Evolutionary conservation across 352 stramenopile genomes (phyloP).

Genomic region (Phytophthora nicotianae): DNA sequence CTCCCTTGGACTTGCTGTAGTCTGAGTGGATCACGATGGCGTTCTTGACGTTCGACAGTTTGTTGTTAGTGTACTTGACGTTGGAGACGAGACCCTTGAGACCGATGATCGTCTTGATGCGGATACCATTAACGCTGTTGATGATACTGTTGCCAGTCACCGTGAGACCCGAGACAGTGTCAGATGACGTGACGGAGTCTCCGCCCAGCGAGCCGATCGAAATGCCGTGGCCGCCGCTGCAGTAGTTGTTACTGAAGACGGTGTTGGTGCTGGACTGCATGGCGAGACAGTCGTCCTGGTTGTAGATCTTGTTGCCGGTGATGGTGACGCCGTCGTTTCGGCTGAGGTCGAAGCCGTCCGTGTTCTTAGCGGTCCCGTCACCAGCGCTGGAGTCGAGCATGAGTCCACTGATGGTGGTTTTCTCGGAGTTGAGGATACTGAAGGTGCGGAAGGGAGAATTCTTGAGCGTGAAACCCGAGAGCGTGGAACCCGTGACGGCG

Average conservation of each 20-base stretch:
- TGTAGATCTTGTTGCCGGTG: constrained; percentile 22
- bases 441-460: constrained; percentile 31
- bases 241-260: constrained; percentile 21
- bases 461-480: constrained; percentile 41
- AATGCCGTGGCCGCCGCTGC: constrained; percentile 23
- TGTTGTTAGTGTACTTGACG: constrained; percentile 28
- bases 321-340: constrained; percentile 15
- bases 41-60: constrained; percentile 20
- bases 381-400: constrained; percentile 10
- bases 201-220: constrained; percentile 42
- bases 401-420: constrained; percentile 20
- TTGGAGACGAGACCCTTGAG: constrained; percentile 28
- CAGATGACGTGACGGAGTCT: constrained; percentile 4
- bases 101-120: constrained; percentile 24
- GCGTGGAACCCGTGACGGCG: constrained; percentile 24
- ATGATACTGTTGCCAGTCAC: constrained; percentile 36
- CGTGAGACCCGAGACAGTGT: constrained; percentile 29
- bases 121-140: constrained; percentile 19
- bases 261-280: constrained; percentile 27
- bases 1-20: constrained; percentile 24
- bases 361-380: constrained; percentile 4
- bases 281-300: too few species aligned
- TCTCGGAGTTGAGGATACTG: constrained; percentile 35
- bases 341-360: constrained; percentile 16
- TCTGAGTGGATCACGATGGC: constrained; percentile 19